Evolutionary conservation across 345 rosid species (phyloP).

Genomic region (Populus ilicifolia): DNA sequence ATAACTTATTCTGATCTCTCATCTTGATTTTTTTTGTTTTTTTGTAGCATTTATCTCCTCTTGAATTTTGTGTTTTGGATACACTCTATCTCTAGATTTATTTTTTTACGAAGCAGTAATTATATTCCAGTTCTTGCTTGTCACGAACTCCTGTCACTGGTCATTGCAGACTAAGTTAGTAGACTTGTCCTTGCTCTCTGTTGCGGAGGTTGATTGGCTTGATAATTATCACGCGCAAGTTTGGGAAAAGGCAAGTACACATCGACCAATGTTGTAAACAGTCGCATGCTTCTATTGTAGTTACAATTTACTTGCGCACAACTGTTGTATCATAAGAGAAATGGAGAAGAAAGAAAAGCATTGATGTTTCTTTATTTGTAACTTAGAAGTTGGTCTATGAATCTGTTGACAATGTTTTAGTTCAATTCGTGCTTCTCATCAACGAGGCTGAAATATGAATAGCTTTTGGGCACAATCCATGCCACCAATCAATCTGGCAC

Average conservation of each 20-base stretch:
- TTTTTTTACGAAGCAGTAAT: not conserved
- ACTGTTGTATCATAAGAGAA: not conserved
- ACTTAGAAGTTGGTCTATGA: no score
- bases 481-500: not conserved
- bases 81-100: not conserved
- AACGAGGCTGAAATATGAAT: no score
- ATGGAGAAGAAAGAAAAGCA: not conserved
- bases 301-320: not conserved
- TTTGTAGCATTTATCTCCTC: no score
- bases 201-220: conserved; percentile 70
- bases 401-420: no score
- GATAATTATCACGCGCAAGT: conserved; percentile 76
- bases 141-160: not conserved
- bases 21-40: no score
- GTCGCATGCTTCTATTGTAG: not conserved
- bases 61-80: no score
- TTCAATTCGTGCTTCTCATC: no score
- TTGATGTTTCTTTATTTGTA: no score
- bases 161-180: conserved; percentile 64
- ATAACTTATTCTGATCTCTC: no score
- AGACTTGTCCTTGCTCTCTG: conserved; percentile 56
- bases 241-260: conserved; percentile 74
- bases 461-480: no score
- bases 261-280: not conserved
- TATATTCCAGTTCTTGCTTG: not conserved